Percentiles rank a stretch among this genome's conserved stretches.
phyloP scores from a whole-genome alignment of 352 stramenopile species.

The Phytophthora pini region DNA sequence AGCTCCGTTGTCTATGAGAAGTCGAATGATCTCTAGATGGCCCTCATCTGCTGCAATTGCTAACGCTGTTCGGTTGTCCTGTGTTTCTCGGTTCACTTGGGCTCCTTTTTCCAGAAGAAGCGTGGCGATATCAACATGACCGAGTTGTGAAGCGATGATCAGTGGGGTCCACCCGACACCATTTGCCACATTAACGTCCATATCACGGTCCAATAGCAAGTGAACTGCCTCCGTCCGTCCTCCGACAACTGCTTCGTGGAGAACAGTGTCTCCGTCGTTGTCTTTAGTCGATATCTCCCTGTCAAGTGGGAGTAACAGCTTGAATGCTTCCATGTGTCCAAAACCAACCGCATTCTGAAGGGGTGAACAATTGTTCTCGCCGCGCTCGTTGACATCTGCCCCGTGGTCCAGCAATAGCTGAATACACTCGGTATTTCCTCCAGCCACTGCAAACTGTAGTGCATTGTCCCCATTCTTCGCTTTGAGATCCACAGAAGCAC shows the following conservation, averaged over 20 bases:
- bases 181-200: constrained; percentile 2
- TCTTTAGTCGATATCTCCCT: neutral
- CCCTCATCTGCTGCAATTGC: constrained; percentile 10
- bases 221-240: constrained; percentile 1
- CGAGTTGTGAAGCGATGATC: constrained; percentile 8
- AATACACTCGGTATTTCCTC: neutral
- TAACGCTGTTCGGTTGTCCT: constrained; percentile 6
- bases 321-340: constrained; percentile 4
- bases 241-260: constrained; percentile 1
- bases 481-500: constrained; percentile 1
- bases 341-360: neutral
- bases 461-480: neutral
- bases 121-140: constrained; percentile 11
- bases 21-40: constrained; percentile 8
- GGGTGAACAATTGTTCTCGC: constrained; percentile 5
- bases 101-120: constrained; percentile 13
- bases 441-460: constrained; percentile 1
- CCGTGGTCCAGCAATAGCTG: constrained; percentile 15
- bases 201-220: neutral
- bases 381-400: constrained; percentile 2
- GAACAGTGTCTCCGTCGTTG: constrained; percentile 5
- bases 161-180: constrained; percentile 9
- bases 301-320: neutral
- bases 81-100: neutral
- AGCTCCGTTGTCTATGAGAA: constrained; percentile 14